A percentile compares a stretch with the other conserved stretches of the same genome.
These are phyloP conservation scores for Forsythia viridissima DNA, from an alignment of 257 asterid species.

Conservation along the genomic window DNA sequence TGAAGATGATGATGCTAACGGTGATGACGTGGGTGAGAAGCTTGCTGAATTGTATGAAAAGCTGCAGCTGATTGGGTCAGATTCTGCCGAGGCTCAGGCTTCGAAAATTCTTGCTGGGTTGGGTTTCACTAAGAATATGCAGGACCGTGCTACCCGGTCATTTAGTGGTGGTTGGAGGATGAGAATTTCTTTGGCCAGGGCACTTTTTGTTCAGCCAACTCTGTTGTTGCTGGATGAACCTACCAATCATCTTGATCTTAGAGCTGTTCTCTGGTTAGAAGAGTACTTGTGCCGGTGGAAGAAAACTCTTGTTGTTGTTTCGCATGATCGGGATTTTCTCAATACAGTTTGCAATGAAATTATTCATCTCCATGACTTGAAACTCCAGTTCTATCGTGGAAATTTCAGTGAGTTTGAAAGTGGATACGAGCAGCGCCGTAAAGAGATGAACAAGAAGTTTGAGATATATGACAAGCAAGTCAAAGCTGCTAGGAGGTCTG, in stretches of 20 bases:
- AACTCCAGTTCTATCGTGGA: conserved; percentile 62
- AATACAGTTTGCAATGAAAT: conserved; percentile 62
- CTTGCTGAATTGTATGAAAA: conserved; percentile 63
- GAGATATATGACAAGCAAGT: conserved; percentile 57
- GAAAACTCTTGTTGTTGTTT: conserved; percentile 71
- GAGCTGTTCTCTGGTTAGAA: conserved; percentile 75
- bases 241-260: conserved; percentile 73
- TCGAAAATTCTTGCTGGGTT: conserved; percentile 71
- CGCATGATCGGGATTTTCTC: conserved; percentile 68
- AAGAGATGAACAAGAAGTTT: conserved; percentile 60
- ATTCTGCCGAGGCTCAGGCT: conserved; percentile 79
- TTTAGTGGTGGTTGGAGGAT: conserved; percentile 87
- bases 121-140: conserved; percentile 75
- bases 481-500: conserved; percentile 62
- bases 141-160: conserved; percentile 58
- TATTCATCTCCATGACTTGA: conserved; percentile 66
- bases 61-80: conserved; percentile 67
- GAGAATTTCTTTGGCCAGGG: conserved; percentile 75
- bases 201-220: conserved; percentile 76
- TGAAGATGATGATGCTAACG: conserved; percentile 36
- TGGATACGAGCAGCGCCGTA: conserved; percentile 67
- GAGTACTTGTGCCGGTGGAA: conserved; percentile 76
- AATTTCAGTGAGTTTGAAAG: conserved; percentile 60
- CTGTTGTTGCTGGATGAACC: conserved; percentile 69
- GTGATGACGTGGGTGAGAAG: conserved; percentile 51